Evolutionary conservation across 2,329 filamentous ascomycete genomes (phyloP).

Genomic region (Exutisphaerella laricina): DNA sequence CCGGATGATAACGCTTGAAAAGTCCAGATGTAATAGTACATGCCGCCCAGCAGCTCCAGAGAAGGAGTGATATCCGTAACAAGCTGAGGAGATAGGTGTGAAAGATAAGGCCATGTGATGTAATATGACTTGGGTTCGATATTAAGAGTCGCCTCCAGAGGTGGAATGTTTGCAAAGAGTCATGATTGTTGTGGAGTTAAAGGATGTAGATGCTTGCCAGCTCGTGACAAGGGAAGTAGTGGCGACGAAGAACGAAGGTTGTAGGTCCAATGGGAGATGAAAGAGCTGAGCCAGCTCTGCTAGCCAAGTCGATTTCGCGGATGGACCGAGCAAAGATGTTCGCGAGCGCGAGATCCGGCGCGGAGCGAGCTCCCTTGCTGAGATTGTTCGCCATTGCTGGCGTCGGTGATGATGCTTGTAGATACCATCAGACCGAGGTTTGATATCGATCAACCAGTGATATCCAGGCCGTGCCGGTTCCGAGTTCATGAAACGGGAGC

Average conservation of each 20-base stretch:
- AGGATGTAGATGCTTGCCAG: constrained; percentile 6
- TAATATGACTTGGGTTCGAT: neutral
- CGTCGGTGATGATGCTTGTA: neutral
- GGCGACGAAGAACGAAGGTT: neutral
- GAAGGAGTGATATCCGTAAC: neutral
- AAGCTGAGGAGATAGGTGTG: constrained; percentile 1
- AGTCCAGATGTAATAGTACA: constrained; percentile 13
- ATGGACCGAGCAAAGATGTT: constrained; percentile 2
- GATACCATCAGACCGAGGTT: constrained; percentile 1
- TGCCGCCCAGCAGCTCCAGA: constrained; percentile 18
- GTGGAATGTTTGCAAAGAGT: constrained; percentile 1
- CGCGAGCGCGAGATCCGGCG: neutral
- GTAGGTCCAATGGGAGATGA: constrained; percentile 4
- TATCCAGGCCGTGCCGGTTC: neutral
- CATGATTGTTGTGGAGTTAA: constrained; percentile 4
- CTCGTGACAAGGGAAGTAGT: neutral
- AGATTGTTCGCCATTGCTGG: neutral
- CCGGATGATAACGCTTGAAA: neutral
- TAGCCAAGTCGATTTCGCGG: constrained; percentile 1
- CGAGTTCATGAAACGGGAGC: constrained; percentile 1
- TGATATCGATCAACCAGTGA: constrained; percentile 1
- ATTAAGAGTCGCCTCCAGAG: constrained; percentile 2
- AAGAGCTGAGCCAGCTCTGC: constrained; percentile 1
- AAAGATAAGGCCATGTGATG: neutral
- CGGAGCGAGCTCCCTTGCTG: constrained; percentile 1